Conservation (phyloP, 176 grass and related monocot genomes). For the Carex pumila region DNA sequence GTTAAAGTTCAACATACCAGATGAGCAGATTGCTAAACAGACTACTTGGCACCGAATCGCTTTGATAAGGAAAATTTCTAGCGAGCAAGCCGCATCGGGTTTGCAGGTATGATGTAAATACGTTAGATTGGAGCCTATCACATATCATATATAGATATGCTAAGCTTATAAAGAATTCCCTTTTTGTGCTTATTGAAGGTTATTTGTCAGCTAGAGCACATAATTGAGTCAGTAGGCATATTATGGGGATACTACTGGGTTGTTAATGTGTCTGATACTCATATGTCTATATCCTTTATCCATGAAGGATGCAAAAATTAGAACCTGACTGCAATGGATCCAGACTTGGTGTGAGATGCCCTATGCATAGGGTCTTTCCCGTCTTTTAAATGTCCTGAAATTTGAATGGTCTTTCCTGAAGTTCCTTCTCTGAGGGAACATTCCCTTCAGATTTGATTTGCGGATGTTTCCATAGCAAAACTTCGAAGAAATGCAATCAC, state of each 20-base stretch:
- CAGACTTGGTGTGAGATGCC: not conserved
- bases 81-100: constrained; percentile 88
- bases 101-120: constrained; percentile 10
- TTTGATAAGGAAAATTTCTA: constrained; percentile 90
- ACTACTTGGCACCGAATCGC: constrained; percentile 98
- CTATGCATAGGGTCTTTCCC: not conserved
- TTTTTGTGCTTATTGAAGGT: not conserved
- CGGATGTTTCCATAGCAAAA: not conserved
- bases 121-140: not conserved
- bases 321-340: not conserved
- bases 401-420: constrained; percentile 2
- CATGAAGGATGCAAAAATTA: not conserved
- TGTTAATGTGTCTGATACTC: not conserved
- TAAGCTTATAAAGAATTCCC: not conserved
- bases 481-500: not conserved
- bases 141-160: not conserved
- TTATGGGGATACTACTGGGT: not conserved
- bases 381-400: not conserved
- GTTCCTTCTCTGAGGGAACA: not conserved
- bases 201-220: not conserved
- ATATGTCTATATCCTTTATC: not conserved
- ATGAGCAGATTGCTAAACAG: constrained; percentile 96
- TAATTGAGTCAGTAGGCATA: not conserved
- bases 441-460: not conserved
- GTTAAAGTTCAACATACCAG: constrained; percentile 78